phyloP scores from a whole-genome alignment of 2,329 filamentous ascomycete species.

The Aaosphaeria arxii region DNA sequence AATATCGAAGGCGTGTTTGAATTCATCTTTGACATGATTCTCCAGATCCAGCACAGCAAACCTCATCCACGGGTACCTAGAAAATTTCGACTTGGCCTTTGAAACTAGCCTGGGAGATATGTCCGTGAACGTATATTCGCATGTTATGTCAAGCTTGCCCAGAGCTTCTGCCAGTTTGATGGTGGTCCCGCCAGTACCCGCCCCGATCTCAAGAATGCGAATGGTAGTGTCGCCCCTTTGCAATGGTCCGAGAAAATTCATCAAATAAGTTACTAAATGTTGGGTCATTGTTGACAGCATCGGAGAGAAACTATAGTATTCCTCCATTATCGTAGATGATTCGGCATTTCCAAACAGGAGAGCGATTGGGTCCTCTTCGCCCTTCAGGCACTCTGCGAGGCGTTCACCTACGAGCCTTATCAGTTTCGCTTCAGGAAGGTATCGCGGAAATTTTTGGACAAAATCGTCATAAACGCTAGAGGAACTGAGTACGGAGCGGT shows the following conservation, averaged over 20 bases:
- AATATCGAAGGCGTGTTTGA: constrained; percentile 15
- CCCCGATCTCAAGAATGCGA: neutral
- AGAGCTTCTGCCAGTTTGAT: neutral
- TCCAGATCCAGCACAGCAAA: constrained; percentile 34
- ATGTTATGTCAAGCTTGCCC: neutral
- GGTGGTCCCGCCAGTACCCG: neutral
- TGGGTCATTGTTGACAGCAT: neutral
- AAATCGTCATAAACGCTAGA: too few relatives aligned
- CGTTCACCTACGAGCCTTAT: neutral
- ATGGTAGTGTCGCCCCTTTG: neutral
- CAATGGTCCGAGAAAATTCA: neutral
- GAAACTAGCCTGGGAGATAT: constrained; percentile 36
- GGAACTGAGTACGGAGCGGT: too few relatives aligned
- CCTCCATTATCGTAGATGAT: neutral
- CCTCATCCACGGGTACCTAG: constrained; percentile 26
- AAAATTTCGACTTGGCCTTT: constrained; percentile 28
- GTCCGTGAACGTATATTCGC: constrained; percentile 41
- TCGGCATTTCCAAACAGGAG: neutral
- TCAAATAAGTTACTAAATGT: neutral
- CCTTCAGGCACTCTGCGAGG: neutral
- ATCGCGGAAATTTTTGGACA: too few relatives aligned
- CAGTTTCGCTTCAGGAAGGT: too few relatives aligned
- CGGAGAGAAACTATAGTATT: neutral
- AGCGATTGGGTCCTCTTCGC: neutral
- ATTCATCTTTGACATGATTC: constrained; percentile 14